Evolutionary conservation across 2,329 filamentous ascomycete species (phyloP).

Genomic region (Cladosporium phlei): DNA sequence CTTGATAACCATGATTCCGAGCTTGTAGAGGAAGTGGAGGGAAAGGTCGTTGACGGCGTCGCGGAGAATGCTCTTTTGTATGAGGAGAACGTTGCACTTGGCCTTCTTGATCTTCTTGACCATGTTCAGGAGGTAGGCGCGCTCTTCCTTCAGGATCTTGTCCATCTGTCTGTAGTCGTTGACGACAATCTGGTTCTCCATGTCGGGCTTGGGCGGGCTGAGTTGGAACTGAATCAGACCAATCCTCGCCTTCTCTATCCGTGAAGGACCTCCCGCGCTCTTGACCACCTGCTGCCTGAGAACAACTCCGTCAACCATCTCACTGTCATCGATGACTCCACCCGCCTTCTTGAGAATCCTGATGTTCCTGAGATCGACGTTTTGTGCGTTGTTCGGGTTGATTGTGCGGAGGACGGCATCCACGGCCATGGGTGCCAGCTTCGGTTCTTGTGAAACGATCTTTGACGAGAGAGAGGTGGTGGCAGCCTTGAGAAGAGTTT

Average conservation of each 20-base stretch:
- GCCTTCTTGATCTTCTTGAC: constrained; percentile 99
- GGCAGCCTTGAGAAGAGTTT: constrained; percentile 89
- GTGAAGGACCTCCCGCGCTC: constrained; percentile 79
- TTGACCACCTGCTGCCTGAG: constrained; percentile 91
- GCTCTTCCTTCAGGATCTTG: constrained; percentile 99
- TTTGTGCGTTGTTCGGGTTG: constrained; percentile 90
- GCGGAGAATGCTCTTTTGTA: constrained; percentile 96
- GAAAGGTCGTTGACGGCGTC: constrained; percentile 97
- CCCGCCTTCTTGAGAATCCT: constrained; percentile 96
- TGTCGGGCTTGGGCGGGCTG: constrained; percentile 97
- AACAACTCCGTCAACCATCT: constrained; percentile 91
- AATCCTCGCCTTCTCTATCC: constrained; percentile 97
- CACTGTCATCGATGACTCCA: constrained; percentile 96
- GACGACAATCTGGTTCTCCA: constrained; percentile 99
- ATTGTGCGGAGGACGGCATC: constrained; percentile 95
- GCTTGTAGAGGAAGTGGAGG: constrained; percentile 93
- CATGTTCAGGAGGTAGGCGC: constrained; percentile 95
- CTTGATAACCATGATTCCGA: constrained; percentile 93
- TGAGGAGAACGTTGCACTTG: constrained; percentile 97
- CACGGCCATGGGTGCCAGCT: constrained; percentile 95
- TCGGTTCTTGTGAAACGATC: constrained; percentile 96
- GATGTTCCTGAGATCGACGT: constrained; percentile 94
- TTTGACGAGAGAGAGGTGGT: constrained; percentile 97
- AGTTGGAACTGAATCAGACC: constrained; percentile 98
- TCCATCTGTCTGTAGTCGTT: constrained; percentile 99